phyloP scores from a whole-genome alignment of 2,329 filamentous ascomycete species.

The Pseudocercospora ulei region DNA sequence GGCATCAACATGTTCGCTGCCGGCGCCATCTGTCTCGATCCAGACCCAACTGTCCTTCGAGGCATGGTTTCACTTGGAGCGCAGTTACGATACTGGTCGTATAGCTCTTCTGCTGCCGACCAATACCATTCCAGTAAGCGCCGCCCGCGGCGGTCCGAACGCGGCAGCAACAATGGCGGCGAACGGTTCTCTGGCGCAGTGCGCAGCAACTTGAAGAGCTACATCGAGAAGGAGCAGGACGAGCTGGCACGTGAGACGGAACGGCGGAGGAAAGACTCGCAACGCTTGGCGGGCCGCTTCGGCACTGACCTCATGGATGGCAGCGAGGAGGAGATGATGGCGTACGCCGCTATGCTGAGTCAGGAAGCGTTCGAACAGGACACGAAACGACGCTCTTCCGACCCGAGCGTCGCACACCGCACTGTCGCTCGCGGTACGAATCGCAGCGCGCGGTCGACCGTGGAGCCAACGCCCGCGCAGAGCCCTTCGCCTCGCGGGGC shows the following conservation, averaged over 20 bases:
- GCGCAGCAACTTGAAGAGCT: conserved; percentile 62
- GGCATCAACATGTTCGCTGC: conserved; percentile 71
- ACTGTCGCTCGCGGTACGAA: conserved; percentile 37
- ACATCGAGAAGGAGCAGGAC: conserved; percentile 75
- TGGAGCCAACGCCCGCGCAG: conserved; percentile 26
- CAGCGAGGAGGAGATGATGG: conserved; percentile 53
- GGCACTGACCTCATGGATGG: conserved; percentile 63
- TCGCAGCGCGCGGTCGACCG: conserved; percentile 27
- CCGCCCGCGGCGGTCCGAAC: conserved; percentile 59
- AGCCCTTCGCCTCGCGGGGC: conserved; percentile 21
- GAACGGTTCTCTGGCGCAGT: conserved; percentile 54
- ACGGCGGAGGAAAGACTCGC: conserved; percentile 56
- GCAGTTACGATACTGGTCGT: conserved; percentile 85
- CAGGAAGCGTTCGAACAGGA: conserved; percentile 49
- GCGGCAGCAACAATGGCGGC: conserved; percentile 50
- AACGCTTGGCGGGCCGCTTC: conserved; percentile 66
- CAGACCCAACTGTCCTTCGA: conserved; percentile 72
- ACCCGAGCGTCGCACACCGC: conserved; percentile 35
- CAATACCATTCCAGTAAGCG: conserved; percentile 69
- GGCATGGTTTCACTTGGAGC: conserved; percentile 81
- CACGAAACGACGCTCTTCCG: conserved; percentile 40
- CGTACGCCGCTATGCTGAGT: conserved; percentile 54
- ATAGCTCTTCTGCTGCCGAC: conserved; percentile 67
- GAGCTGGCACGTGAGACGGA: conserved; percentile 68
- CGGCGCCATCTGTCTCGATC: conserved; percentile 74